These are phyloP conservation scores for Tylopilus balloui DNA, from an alignment of 768 basidiomycete species.

Conservation along the genomic window DNA sequence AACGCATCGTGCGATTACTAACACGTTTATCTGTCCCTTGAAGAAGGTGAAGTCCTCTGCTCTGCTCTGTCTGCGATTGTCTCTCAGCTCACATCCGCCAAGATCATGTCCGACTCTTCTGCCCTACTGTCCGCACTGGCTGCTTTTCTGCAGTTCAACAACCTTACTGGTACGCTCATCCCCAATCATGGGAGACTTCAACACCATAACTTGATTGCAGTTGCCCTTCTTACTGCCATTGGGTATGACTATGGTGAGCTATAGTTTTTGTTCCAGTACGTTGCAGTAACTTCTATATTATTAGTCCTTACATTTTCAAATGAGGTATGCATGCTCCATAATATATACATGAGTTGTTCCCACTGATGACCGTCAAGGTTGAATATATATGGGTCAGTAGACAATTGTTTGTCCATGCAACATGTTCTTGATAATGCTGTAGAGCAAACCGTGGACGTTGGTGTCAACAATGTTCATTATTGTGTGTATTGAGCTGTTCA, in stretches of 20 bases:
- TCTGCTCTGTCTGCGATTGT: neutral
- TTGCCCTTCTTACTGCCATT: neutral
- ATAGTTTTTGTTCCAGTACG: neutral
- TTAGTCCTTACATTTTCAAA: slow-evolving; percentile 8
- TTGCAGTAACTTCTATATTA: neutral
- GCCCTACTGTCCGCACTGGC: neutral
- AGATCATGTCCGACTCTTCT: neutral
- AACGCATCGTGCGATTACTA: too few species aligned
- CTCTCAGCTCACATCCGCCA: neutral
- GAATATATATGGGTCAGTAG: slow-evolving; percentile 10
- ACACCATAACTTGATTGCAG: neutral
- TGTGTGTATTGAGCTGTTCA: neutral
- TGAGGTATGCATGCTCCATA: slow-evolving; percentile 1
- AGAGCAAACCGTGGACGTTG: slow-evolving; percentile 6
- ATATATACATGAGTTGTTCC: neutral
- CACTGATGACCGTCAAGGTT: neutral
- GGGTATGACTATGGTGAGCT: slow-evolving; percentile 12
- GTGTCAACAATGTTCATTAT: slow-evolving; percentile 7
- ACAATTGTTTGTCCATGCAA: neutral
- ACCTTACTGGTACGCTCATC: neutral
- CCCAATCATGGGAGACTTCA: neutral
- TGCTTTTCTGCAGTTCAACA: neutral
- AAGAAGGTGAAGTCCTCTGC: neutral
- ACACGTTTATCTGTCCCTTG: neutral
- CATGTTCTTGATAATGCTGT: neutral